Conservation (phyloP, 306 rosid species). For the Acacia crassicarpa region DNA sequence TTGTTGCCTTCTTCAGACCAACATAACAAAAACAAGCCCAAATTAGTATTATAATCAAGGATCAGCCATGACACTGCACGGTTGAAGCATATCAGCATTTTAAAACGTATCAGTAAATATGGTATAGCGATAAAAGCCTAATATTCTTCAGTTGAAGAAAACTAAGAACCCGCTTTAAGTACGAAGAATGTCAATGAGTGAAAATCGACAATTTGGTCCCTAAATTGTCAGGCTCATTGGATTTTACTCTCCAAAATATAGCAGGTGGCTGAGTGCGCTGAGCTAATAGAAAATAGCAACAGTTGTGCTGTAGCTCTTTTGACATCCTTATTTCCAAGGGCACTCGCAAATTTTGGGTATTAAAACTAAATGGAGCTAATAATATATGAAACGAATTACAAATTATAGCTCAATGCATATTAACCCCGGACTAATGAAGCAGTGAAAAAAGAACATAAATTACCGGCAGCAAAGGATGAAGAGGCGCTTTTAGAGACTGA, state of each 20-base stretch:
- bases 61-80: neutral
- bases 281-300: neutral
- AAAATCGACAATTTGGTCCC: neutral
- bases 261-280: neutral
- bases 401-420: neutral
- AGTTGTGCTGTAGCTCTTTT: neutral
- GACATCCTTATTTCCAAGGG: neutral
- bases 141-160: neutral
- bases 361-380: neutral
- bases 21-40: slow-evolving; percentile 3
- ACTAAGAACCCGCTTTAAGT: neutral
- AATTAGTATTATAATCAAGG: neutral
- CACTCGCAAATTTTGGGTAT: neutral
- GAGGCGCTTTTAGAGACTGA: slow-evolving; percentile 31
- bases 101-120: neutral
- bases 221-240: neutral
- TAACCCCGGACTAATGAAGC: neutral
- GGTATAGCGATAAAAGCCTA: neutral
- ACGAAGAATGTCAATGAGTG: neutral
- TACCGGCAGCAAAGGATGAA: slow-evolving; percentile 49
- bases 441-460: neutral
- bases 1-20: slow-evolving; percentile 56
- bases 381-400: neutral
- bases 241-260: neutral
- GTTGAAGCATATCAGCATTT: neutral